A percentile compares a stretch with the other conserved stretches of the same genome.
Conservation (phyloP, 805 yeast species). For the Hanseniaspora nectarophila region DNA sequence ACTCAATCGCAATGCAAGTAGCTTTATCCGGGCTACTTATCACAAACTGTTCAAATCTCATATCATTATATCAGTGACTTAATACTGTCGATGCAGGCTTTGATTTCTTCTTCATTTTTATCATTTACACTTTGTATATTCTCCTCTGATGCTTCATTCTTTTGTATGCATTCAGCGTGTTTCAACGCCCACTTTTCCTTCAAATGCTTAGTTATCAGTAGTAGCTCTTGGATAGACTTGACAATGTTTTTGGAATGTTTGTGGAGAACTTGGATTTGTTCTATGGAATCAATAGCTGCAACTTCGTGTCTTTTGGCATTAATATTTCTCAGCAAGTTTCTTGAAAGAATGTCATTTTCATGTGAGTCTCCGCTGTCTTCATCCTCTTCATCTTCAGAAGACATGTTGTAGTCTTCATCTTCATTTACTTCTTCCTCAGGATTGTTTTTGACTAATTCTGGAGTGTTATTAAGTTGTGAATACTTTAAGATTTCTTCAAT, state of each 20-base stretch:
- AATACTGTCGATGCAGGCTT: neutral
- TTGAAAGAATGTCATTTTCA: constrained; percentile 1
- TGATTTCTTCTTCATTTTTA: neutral
- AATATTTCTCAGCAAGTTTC: constrained; percentile 12
- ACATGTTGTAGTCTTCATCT: neutral
- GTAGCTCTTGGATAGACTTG: constrained; percentile 25
- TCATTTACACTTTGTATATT: neutral
- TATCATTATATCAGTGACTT: neutral
- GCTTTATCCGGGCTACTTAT: neutral
- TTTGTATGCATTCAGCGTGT: constrained; percentile 15
- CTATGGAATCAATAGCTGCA: constrained; percentile 21
- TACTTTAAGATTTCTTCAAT: constrained; percentile 12
- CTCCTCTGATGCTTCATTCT: constrained; percentile 19
- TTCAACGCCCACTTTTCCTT: constrained; percentile 29
- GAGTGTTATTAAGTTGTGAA: constrained; percentile 12
- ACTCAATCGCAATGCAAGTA: neutral
- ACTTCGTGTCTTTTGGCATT: constrained; percentile 16
- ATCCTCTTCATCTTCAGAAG: constrained; percentile 2
- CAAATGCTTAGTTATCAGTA: constrained; percentile 25
- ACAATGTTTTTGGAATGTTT: constrained; percentile 17
- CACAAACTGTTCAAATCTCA: neutral
- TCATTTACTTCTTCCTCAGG: neutral
- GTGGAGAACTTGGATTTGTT: constrained; percentile 20
- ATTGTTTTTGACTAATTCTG: constrained; percentile 4
- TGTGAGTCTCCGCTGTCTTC: neutral